Evolutionary conservation across 768 basidiomycete species (phyloP).

Genomic region (Neoboletus brunneissimus): DNA sequence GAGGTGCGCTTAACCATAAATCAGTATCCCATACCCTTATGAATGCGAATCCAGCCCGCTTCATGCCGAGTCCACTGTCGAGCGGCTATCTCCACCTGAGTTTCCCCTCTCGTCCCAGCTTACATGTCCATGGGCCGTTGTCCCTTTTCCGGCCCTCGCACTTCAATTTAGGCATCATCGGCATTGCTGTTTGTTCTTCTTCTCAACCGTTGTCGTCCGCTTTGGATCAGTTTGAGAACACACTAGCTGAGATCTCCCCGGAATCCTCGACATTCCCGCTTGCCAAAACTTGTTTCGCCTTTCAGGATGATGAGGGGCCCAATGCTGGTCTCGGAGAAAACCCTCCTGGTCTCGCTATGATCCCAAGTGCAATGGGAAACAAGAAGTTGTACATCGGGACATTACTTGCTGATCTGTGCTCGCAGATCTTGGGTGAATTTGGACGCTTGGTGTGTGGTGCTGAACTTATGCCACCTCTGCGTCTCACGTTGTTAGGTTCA

Average conservation of each 20-base stretch:
- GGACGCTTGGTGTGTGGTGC: constrained; percentile 68
- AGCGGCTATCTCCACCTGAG: constrained; percentile 80
- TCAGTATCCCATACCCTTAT: background rate
- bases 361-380: constrained; percentile 85
- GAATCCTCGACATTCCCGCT: constrained; percentile 69
- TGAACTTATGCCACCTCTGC: background rate
- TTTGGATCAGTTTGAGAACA: constrained; percentile 62
- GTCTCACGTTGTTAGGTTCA: constrained; percentile 52
- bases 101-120: constrained; percentile 73
- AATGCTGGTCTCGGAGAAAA: constrained; percentile 55
- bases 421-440: constrained; percentile 82
- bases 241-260: constrained; percentile 65
- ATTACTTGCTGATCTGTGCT: constrained; percentile 84
- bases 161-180: constrained; percentile 86
- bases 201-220: constrained; percentile 51
- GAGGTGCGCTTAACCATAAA: constrained; percentile 46
- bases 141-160: constrained; percentile 75
- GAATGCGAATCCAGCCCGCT: constrained; percentile 54
- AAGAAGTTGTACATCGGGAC: constrained; percentile 87
- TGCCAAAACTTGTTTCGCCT: constrained; percentile 80
- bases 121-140: constrained; percentile 63
- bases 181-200: constrained; percentile 70
- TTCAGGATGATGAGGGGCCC: constrained; percentile 60
- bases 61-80: constrained; percentile 74
- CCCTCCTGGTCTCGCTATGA: constrained; percentile 65